A percentile compares a stretch with the other conserved stretches of the same genome.
These are phyloP conservation scores for Vitis vinifera DNA, from an alignment of 164 flowering plant genomes.

Conservation along the genomic window DNA sequence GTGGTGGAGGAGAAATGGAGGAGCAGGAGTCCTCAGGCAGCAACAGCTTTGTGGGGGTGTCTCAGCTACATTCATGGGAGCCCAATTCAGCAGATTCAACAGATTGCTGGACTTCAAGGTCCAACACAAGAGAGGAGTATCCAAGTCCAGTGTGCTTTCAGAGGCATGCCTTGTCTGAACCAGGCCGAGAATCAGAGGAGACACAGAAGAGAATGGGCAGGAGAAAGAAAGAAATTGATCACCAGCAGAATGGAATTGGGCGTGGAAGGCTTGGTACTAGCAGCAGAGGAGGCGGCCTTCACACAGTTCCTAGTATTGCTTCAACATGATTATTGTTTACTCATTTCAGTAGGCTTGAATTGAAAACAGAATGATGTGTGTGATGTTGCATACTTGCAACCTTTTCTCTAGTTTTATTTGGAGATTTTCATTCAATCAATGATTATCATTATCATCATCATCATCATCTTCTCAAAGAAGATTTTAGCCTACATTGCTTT, in stretches of 20 bases:
- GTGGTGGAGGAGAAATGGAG: slow-evolving; percentile 42
- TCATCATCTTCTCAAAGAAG: no score
- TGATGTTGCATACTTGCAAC: slow-evolving; percentile 29
- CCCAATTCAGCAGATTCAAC: slow-evolving; percentile 79
- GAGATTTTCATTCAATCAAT: no score
- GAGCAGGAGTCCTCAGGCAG: slow-evolving; percentile 86
- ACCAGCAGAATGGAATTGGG: slow-evolving; percentile 27
- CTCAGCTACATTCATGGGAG: slow-evolving; percentile 58
- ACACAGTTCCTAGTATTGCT: slow-evolving; percentile 22
- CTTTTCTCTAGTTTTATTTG: background rate
- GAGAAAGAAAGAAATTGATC: slow-evolving; percentile 25
- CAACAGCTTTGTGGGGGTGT: slow-evolving; percentile 54
- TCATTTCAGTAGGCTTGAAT: background rate
- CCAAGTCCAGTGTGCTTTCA: slow-evolving; percentile 23
- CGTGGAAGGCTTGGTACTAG: slow-evolving; percentile 25
- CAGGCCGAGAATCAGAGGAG: slow-evolving; percentile 3
- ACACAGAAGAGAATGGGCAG: slow-evolving; percentile 10
- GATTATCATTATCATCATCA: no score
- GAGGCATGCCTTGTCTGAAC: slow-evolving; percentile 17
- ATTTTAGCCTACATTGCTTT: no score
- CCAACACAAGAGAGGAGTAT: slow-evolving; percentile 22
- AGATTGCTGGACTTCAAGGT: slow-evolving; percentile 57
- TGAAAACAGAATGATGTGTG: background rate
- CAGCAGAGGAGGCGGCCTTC: slow-evolving; percentile 14
- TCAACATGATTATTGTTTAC: slow-evolving; percentile 15